Conservation (phyloP, 768 basidiomycete genomes). For the Austroboletus eburneus region DNA sequence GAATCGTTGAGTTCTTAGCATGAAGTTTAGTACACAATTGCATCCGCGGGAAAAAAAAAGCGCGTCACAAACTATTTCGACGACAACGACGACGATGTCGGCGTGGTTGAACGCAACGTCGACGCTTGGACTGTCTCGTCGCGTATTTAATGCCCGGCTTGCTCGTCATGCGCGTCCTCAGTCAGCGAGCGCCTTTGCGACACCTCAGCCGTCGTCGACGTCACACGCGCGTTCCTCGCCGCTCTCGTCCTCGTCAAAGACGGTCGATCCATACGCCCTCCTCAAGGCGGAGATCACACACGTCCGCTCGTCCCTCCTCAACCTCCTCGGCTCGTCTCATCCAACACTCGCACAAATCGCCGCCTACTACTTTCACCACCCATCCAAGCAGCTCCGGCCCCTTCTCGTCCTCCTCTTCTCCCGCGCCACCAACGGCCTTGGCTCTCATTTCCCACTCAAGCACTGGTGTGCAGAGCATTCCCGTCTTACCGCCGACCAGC, state of each 20-base stretch:
- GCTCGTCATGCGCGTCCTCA: conserved; percentile 31
- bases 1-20: conserved; percentile 1
- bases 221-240: conserved; percentile 14
- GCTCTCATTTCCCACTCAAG: conserved; percentile 57
- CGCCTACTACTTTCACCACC: conserved; percentile 86
- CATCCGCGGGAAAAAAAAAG: conserved; percentile 28
- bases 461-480: conserved; percentile 58
- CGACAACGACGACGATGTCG: conserved; percentile 19
- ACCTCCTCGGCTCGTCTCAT: conserved; percentile 83
- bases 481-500: conserved; percentile 50
- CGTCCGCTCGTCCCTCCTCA: conserved; percentile 68
- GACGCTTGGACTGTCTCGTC: conserved; percentile 14
- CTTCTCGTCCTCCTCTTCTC: conserved; percentile 85
- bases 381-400: conserved; percentile 88
- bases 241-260: conserved; percentile 13
- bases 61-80: not conserved
- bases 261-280: conserved; percentile 61
- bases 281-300: conserved; percentile 69
- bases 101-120: conserved; percentile 15
- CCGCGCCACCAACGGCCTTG: conserved; percentile 90
- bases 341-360: conserved; percentile 85
- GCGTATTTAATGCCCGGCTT: conserved; percentile 1
- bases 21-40: not conserved
- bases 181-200: conserved; percentile 41
- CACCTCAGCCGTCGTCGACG: conserved; percentile 8